Base-by-base conservation (phyloP, 257 asterid species). In the Solanum microdontum region DNA sequence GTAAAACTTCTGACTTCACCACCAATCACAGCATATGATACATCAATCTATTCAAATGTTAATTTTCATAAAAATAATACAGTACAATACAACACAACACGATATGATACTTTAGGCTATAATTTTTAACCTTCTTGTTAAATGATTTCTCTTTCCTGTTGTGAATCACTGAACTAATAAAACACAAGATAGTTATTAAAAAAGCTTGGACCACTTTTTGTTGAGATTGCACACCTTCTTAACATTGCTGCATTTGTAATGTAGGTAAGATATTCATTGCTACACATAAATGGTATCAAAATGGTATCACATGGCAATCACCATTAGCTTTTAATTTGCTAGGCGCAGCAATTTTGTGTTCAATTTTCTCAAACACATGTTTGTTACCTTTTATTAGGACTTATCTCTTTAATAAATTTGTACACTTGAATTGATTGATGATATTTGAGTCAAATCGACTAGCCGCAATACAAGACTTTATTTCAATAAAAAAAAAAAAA, bases 371-470 rank as follows among this genome's bases (percentile, higher is more conserved):
- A 19, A 33, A 34, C 48, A 73, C 82, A 73, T 33, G 15, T 33
- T 32, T 34, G 82, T n/a, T 12, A 8, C 12, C 6, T 30, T 12
- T 33, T 73, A n/a, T 32, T 68, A 45, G 10, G 19, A 66, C 40
- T 82, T 32, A 72, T 72, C 79, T 72, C 79, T 32, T 72, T 72
- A 12, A 55, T 5, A 19, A 55, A 55, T 2, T 55, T 55, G 66
- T 19, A 55, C 64, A 7, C 24, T 55, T 19, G 66, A 51, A 51
- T 15, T 51, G 62, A 51, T 6, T 2, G 62, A 55, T 55, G 64
- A n/a, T 1, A 4, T 11, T 68, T 7, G 69, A 80, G 90, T 88
- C 90, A 86, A 86, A 86, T 51, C 11, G n/a, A 79, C 13, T 45
- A 12, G 88, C 90, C 51, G 84, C 79, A 69, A 17, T 21, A 19